Conservation (phyloP, 169 alveolate genomes). For the Babesia divergens region DNA sequence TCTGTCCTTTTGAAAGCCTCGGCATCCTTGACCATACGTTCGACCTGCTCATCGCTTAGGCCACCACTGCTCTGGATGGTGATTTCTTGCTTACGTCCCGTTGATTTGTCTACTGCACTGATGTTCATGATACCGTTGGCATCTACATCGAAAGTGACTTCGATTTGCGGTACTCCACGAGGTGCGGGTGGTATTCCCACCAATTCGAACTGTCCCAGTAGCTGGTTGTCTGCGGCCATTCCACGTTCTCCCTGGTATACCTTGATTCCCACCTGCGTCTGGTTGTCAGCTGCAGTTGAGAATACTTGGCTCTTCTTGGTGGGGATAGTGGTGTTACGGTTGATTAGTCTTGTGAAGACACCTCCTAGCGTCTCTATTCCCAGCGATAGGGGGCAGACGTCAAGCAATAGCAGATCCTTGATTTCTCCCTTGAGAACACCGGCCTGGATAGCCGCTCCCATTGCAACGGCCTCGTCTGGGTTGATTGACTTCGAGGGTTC, state of each 20-base stretch:
- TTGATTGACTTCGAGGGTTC: constrained; percentile 94
- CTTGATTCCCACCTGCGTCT: constrained; percentile 96
- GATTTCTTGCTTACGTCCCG: constrained; percentile 93
- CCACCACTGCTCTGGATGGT: constrained; percentile 97
- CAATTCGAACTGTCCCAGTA: constrained; percentile 96
- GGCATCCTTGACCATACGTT: constrained; percentile 96
- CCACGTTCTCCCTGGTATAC: constrained; percentile 99
- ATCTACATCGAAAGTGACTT: constrained; percentile 96
- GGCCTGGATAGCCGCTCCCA: constrained; percentile 99
- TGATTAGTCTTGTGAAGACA: constrained; percentile 93
- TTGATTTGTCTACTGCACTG: constrained; percentile 95
- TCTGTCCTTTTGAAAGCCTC: constrained; percentile 92
- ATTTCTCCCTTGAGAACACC: constrained; percentile 97
- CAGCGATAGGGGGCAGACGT: constrained; percentile 92
- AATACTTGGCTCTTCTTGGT: constrained; percentile 96
- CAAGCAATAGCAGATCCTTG: constrained; percentile 93
- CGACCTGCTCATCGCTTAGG: constrained; percentile 87
- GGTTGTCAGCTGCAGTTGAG: constrained; percentile 98
- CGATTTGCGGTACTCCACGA: constrained; percentile 94
- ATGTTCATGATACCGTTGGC: constrained; percentile 97
- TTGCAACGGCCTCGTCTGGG: constrained; percentile 99
- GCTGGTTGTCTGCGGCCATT: constrained; percentile 95
- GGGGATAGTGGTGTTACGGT: constrained; percentile 98
- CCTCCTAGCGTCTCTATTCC: constrained; percentile 98
- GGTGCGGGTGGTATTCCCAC: constrained; percentile 99